Conservation (phyloP, 2,329 filamentous ascomycete genomes). For the Apiospora hydei region DNA sequence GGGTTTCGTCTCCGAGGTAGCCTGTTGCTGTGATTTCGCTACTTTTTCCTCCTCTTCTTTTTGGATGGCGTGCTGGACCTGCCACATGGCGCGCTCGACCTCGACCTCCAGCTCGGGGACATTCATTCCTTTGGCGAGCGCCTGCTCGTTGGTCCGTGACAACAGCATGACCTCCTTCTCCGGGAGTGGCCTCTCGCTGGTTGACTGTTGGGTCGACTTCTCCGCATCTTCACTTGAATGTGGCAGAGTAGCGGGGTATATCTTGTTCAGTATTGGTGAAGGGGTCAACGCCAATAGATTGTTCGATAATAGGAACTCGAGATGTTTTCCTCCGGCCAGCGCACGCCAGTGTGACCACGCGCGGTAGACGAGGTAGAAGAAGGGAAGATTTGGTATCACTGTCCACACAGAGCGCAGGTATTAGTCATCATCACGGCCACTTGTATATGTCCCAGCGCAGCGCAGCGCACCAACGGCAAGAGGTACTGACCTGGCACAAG, state of each 20-base stretch:
- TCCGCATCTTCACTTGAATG: constrained; percentile 22
- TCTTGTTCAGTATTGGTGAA: constrained; percentile 72
- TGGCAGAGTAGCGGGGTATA: constrained; percentile 63
- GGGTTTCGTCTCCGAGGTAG: constrained; percentile 20
- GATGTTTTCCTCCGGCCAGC: constrained; percentile 81
- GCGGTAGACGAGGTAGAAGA: constrained; percentile 93
- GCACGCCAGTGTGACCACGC: constrained; percentile 94
- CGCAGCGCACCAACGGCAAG: constrained; percentile 15
- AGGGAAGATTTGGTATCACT: constrained; percentile 91
- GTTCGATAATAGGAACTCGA: constrained; percentile 81
- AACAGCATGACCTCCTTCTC: constrained; percentile 50
- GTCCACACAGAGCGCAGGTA: not conserved
- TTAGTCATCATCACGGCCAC: constrained; percentile 29
- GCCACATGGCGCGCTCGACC: constrained; percentile 77
- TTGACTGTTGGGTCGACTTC: not conserved
- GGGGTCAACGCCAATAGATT: constrained; percentile 72
- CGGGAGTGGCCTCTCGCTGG: not conserved
- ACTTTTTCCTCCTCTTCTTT: constrained; percentile 39
- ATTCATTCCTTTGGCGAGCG: constrained; percentile 67
- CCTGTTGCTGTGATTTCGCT: constrained; percentile 29
- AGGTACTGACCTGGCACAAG: constrained; percentile 77
- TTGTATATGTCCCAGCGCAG: not conserved
- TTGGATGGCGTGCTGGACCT: constrained; percentile 64
- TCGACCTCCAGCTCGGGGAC: constrained; percentile 76
- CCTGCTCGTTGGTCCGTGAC: constrained; percentile 59